Evolutionary conservation across 148 eudicot genomes (phyloP), one percentile per base, ranked within the genome.

Genomic region (Heliosperma pusillum): DNA sequence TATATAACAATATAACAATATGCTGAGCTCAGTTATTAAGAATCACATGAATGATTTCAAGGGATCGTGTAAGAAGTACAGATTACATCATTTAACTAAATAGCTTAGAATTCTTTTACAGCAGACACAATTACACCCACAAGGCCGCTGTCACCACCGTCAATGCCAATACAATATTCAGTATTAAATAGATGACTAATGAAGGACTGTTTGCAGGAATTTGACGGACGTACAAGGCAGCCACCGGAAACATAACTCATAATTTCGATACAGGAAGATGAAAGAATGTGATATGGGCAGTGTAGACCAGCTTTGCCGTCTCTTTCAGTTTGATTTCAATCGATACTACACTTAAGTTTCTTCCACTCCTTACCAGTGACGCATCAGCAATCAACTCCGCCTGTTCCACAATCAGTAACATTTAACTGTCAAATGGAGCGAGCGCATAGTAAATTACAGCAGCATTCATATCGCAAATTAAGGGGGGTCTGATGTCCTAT

Each of bases 281-380:
- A 69, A 21, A 67, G 68, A 76, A 89, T 45, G 90, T 90, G 66
- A 87, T 87, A 15, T 86, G 89, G 72, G 88, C 80, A 40, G 82
- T 88, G 78, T 79, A 93, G 12, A 75, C 79, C 68, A 93, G 62
- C 67, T 77, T 79, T 67, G 50, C 74, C 8, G 87, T 76, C 45
- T 80, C 81, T 81, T 89, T 88, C 2, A 76, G 73, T 69, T 82
- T 83, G 79, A 90, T 80, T 61, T 89, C 89, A 16, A 85, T 76
- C 17, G 83, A 83, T 73, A 89, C 82, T 12, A 87, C 86, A 1
- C 89, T 86, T 33, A 93, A 63, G 82, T 83, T 93, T 80, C 92
- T 88, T 56, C 98, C 98, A 69, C 89, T 88, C 80, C 86, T 84
- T 64, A 86, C 79, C 20, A 91, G 82, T n/a, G 84, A 77, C 22